Conservation (phyloP, 352 stramenopile genomes). For the Aphanomyces invadans region DNA sequence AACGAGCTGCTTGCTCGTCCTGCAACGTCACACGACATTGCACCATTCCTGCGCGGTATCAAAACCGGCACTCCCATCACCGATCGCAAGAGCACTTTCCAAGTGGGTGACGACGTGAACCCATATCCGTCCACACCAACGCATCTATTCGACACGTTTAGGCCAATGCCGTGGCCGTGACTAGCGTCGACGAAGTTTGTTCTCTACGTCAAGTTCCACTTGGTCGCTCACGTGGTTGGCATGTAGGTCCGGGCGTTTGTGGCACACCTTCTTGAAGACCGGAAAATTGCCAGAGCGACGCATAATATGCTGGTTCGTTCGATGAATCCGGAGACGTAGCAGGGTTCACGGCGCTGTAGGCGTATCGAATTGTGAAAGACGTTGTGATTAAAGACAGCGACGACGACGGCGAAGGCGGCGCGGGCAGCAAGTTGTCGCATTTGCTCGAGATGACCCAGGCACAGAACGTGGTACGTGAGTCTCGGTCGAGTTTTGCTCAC, state of each 20-base stretch:
- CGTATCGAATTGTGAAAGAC: constrained; percentile 63
- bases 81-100: constrained; percentile 82
- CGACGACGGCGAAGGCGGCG: constrained; percentile 75
- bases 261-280: constrained; percentile 64
- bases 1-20: neutral
- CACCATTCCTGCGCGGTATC: constrained; percentile 34
- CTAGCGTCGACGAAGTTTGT: constrained; percentile 26
- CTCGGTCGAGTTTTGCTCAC: too few relatives aligned
- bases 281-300: constrained; percentile 73
- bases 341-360: constrained; percentile 19
- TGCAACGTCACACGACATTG: neutral
- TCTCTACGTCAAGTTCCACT: constrained; percentile 45
- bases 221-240: neutral
- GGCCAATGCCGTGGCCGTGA: constrained; percentile 20
- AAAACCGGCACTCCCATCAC: constrained; percentile 58
- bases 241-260: constrained; percentile 76
- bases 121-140: too few relatives aligned
- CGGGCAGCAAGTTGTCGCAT: constrained; percentile 73
- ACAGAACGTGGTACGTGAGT: constrained; percentile 55
- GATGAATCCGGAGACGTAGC: too few relatives aligned
- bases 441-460: constrained; percentile 70
- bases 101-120: constrained; percentile 20
- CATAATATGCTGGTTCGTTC: constrained; percentile 76
- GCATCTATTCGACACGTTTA: too few relatives aligned
- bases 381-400: constrained; percentile 79